Evolutionary conservation across 805 yeast genomes (phyloP).

Genomic region (Kregervanrija fluxuum): DNA sequence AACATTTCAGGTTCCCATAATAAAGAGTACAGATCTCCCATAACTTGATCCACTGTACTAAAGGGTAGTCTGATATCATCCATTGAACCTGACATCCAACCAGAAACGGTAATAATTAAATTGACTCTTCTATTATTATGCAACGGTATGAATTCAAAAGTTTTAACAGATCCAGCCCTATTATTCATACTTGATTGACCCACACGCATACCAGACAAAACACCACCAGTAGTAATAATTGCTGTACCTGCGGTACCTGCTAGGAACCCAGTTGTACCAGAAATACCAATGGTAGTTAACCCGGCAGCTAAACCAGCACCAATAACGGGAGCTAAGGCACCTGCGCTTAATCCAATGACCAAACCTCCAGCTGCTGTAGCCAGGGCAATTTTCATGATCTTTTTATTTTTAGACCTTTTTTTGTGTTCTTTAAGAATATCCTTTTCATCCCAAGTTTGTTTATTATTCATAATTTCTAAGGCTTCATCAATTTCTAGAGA

Average conservation of each 20-base stretch:
- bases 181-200: constrained; percentile 80
- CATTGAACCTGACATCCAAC: constrained; percentile 94
- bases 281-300: constrained; percentile 84
- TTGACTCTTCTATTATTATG: constrained; percentile 88
- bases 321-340: constrained; percentile 92
- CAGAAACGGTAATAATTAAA: constrained; percentile 81
- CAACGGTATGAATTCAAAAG: constrained; percentile 89
- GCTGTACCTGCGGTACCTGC: constrained; percentile 98
- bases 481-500: constrained; percentile 73
- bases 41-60: constrained; percentile 93
- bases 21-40: constrained; percentile 91
- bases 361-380: constrained; percentile 96
- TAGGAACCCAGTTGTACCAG: constrained; percentile 87
- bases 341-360: constrained; percentile 92
- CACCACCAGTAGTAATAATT: constrained; percentile 85
- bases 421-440: constrained; percentile 65
- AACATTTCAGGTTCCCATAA: constrained; percentile 99
- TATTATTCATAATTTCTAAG: constrained; percentile 23
- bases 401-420: constrained; percentile 55
- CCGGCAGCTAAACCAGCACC: constrained; percentile 99
- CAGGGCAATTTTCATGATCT: constrained; percentile 81
- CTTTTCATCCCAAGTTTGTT: constrained; percentile 64
- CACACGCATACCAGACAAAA: constrained; percentile 82
- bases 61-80: constrained; percentile 97
- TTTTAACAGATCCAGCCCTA: constrained; percentile 85